Base-by-base conservation (phyloP, 176 grass and related monocot genomes). In the Melocanna baccifera region DNA sequence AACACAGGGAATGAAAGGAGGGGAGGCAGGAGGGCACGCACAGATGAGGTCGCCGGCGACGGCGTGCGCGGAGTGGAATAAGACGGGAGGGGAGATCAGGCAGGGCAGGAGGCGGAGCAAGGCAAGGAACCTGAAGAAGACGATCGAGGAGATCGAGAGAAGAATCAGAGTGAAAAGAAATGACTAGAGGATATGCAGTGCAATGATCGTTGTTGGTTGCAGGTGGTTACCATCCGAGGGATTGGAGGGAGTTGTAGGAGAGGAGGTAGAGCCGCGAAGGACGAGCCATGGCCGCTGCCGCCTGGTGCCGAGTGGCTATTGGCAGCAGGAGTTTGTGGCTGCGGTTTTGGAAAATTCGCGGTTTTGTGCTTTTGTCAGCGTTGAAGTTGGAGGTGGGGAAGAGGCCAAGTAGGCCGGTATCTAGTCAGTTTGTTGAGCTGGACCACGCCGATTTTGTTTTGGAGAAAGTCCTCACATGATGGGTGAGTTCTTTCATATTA, bases 221-320 rank as follows among this genome's bases (percentile, higher is more conserved):
- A 64, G 71, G 15, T 55, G 10, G 76, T 14, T 87, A 98, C 95
- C 96, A 98, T 92, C 96, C 93, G 47, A 94, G 13, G 34, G 41
- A 30, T 20, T 98, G 96, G 71, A 95, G 77, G 61, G 87, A 87
- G 81, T 98, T 98, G 93, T 98, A 98, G 90, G 46, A 81, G 61
- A 95, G 85, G 55, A 98, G 96, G 81, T 98, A 98, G 58, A 91
- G 78, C 85, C 67, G 71, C 18, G 78, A 81, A 7, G 65, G 70
- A 32, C 75, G 88, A 51, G 40, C 61, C 96, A 98, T 98, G 62
- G 69, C 82, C 67, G 63, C 59, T 51, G 69, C 75, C 32, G 75
- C 53, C 42, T 22, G 74, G 19, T 37, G 62, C 4, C 34, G 30
- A 6, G 15, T 76, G 34, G 73, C 11, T 76, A 18, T 61, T 11